Conservation (phyloP, 176 grass and related monocot species). For the Secale cereale region DNA sequence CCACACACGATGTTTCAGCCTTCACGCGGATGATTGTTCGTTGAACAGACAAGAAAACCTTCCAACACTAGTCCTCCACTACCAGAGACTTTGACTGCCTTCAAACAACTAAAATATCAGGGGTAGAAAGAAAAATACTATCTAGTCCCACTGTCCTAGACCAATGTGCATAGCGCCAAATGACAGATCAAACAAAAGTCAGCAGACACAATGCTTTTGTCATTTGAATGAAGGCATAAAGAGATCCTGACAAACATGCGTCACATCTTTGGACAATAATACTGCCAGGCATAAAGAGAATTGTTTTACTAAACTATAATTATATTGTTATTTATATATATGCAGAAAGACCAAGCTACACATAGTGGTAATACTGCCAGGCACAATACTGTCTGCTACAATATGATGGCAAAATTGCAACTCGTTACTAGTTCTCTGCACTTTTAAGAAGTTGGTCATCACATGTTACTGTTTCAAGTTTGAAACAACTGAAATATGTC, state of each 20-base stretch:
- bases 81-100: constrained; percentile 22
- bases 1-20: not conserved
- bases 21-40: not conserved
- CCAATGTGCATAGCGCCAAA: constrained; percentile 3
- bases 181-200: constrained; percentile 11
- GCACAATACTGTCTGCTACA: too few relatives aligned
- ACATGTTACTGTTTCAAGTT: too few relatives aligned
- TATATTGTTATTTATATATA: not conserved
- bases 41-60: constrained; percentile 10
- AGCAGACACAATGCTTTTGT: not conserved
- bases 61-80: not conserved
- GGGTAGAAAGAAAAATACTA: not conserved
- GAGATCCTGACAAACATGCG: not conserved
- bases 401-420: not conserved
- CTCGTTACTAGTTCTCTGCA: not conserved
- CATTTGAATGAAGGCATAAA: not conserved
- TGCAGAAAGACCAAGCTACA: not conserved
- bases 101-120: not conserved
- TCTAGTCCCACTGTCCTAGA: constrained; percentile 4
- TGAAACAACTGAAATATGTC: too few relatives aligned
- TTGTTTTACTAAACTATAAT: not conserved
- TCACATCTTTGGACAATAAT: constrained; percentile 11
- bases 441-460: too few relatives aligned
- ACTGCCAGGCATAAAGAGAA: too few relatives aligned
- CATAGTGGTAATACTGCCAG: too few relatives aligned